These are phyloP conservation scores for Colletotrichum horii DNA, from an alignment of 2,329 filamentous ascomycete genomes.

Conservation along the genomic window DNA sequence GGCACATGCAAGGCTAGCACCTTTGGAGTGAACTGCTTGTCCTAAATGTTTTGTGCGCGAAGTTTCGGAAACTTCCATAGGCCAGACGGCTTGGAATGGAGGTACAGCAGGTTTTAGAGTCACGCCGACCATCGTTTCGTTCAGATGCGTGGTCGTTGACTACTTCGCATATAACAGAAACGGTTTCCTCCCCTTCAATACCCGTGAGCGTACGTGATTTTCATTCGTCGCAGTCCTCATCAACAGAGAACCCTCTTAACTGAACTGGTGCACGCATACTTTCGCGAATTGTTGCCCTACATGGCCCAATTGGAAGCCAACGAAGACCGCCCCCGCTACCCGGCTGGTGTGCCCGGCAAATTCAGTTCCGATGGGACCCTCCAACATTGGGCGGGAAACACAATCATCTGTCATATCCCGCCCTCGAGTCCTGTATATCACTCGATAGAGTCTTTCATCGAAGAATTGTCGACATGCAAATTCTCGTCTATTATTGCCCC, in stretches of 20 bases:
- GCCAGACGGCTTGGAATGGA: neutral
- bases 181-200: neutral
- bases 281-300: neutral
- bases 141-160: neutral
- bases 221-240: neutral
- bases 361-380: neutral
- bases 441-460: neutral
- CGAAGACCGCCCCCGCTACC: neutral
- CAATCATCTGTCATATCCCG: neutral
- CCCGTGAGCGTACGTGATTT: no score
- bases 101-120: fast-evolving
- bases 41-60: neutral
- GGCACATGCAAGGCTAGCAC: neutral
- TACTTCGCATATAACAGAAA: neutral
- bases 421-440: neutral
- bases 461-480: neutral
- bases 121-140: fast-evolving
- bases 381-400: neutral
- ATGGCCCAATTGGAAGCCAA: neutral
- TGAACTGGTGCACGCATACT: fast-evolving
- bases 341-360: neutral
- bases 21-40: neutral
- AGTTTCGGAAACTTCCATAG: neutral
- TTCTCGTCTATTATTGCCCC: neutral
- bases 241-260: fast-evolving